Conservation (phyloP, 108 stramenopile genomes). For the Discostella pseudostelligera region DNA sequence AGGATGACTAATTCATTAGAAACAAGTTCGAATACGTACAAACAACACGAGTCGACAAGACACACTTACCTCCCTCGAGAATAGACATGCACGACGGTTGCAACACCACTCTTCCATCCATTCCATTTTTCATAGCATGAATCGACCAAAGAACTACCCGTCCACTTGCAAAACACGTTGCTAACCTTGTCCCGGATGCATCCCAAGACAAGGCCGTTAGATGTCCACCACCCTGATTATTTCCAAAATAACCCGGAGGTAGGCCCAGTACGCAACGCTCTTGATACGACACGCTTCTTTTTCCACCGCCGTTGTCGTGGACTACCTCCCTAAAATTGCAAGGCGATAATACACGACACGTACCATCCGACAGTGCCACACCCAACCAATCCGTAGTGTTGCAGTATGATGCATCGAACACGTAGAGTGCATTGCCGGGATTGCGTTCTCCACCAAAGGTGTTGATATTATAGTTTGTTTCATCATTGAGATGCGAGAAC, state of each 20-base stretch:
- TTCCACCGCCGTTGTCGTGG: no score
- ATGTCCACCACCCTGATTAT: constrained; percentile 39
- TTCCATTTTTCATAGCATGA: constrained; percentile 10
- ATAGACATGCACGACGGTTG: constrained; percentile 60
- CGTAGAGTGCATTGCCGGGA: constrained; percentile 71
- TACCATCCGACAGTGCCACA: constrained; percentile 84
- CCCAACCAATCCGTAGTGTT: constrained; percentile 68
- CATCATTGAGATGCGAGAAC: constrained; percentile 27
- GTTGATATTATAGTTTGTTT: constrained; percentile 1
- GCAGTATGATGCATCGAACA: constrained; percentile 82
- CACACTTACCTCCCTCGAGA: constrained; percentile 61
- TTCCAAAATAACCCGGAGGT: constrained; percentile 31
- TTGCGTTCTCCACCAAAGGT: constrained; percentile 82
- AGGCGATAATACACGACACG: constrained; percentile 39
- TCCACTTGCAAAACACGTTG: constrained; percentile 78
- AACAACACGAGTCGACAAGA: background rate
- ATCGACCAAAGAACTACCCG: constrained; percentile 65
- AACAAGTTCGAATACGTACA: background rate
- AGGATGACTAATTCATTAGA: background rate
- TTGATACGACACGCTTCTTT: constrained; percentile 3
- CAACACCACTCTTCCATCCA: constrained; percentile 28
- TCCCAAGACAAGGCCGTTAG: constrained; percentile 85
- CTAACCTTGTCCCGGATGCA: constrained; percentile 59
- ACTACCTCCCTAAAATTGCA: background rate
- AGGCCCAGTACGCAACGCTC: constrained; percentile 36